These are phyloP conservation scores for Coemansia aciculifera DNA, from an alignment of 192 early-diverging fungal genomes.

Conservation along the genomic window DNA sequence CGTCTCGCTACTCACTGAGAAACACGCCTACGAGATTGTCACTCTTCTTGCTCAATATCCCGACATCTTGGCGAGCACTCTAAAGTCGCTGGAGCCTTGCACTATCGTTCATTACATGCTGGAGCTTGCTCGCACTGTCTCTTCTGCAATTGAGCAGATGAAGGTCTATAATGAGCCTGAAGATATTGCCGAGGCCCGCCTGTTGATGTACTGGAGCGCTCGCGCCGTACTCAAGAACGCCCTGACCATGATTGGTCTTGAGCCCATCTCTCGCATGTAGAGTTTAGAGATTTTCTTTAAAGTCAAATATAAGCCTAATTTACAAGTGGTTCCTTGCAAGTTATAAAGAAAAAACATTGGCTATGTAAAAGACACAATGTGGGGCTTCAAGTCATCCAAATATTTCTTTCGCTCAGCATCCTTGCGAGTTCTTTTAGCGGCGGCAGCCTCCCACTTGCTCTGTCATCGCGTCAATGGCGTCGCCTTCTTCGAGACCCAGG, in stretches of 20 bases:
- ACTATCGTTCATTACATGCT: slow-evolving; percentile 83
- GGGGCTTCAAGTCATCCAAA: not conserved
- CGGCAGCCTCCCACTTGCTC: slow-evolving; percentile 82
- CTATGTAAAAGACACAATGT: not conserved
- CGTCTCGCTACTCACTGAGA: slow-evolving; percentile 68
- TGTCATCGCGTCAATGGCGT: slow-evolving; percentile 92
- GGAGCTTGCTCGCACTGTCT: slow-evolving; percentile 78
- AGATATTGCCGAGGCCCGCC: slow-evolving; percentile 79
- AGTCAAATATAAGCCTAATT: too few relatives aligned
- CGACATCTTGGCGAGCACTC: slow-evolving; percentile 71
- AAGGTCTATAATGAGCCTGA: slow-evolving; percentile 72
- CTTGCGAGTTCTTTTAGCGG: not conserved
- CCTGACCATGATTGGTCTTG: slow-evolving; percentile 77
- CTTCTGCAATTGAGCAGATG: slow-evolving; percentile 73
- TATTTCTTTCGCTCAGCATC: not conserved
- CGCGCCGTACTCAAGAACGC: slow-evolving; percentile 85
- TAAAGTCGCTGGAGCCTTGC: slow-evolving; percentile 77
- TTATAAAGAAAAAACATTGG: too few relatives aligned
- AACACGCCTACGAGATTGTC: slow-evolving; percentile 69
- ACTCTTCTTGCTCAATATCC: slow-evolving; percentile 81
- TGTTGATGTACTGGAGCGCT: slow-evolving; percentile 84
- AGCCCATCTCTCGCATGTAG: slow-evolving; percentile 91
- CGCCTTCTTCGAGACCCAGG: slow-evolving; percentile 91
- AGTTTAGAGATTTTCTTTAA: not conserved
- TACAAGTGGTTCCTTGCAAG: too few relatives aligned